Percentiles rank a stretch among this genome's conserved stretches.
phyloP scores from a whole-genome alignment of 2,329 filamentous ascomycete species.

The Massarina eburnea region DNA sequence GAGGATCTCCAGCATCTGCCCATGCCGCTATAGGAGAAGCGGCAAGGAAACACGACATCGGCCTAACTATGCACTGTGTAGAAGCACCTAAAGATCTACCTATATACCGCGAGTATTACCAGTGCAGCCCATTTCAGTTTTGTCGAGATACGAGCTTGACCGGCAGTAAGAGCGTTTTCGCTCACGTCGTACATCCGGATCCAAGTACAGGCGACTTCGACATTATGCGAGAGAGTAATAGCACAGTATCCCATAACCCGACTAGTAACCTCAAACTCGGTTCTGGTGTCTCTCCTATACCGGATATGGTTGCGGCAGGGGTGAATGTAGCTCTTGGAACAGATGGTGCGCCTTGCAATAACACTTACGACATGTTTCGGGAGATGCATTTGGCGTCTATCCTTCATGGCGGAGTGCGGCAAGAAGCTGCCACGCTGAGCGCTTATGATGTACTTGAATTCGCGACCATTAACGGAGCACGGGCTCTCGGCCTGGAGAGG shows the following conservation, averaged over 20 bases:
- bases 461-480: slow-evolving; percentile 28
- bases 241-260: slow-evolving; percentile 25
- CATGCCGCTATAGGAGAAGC: slow-evolving; percentile 47
- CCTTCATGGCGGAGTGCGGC: slow-evolving; percentile 17
- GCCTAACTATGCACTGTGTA: slow-evolving; percentile 52
- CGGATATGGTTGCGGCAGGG: slow-evolving; percentile 19
- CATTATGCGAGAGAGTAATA: slow-evolving; percentile 38
- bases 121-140: slow-evolving; percentile 39
- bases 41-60: slow-evolving; percentile 44
- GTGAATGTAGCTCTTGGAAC: slow-evolving; percentile 23
- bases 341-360: slow-evolving; percentile 33
- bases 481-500: slow-evolving; percentile 35
- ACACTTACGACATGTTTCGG: slow-evolving; percentile 33
- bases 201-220: slow-evolving; percentile 42
- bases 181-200: slow-evolving; percentile 49
- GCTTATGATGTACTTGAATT: slow-evolving; percentile 24
- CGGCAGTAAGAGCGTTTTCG: slow-evolving; percentile 31
- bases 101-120: slow-evolving; percentile 44
- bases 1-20: slow-evolving; percentile 45
- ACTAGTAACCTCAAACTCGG: slow-evolving; percentile 28
- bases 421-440: slow-evolving; percentile 17
- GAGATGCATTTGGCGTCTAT: slow-evolving; percentile 29
- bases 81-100: slow-evolving; percentile 46
- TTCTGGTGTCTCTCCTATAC: slow-evolving; percentile 20
- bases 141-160: slow-evolving; percentile 39